Evolutionary conservation across 306 rosid genomes (phyloP), one percentile per base, ranked within the genome.

Genomic region (Leucaena leucocephala): DNA sequence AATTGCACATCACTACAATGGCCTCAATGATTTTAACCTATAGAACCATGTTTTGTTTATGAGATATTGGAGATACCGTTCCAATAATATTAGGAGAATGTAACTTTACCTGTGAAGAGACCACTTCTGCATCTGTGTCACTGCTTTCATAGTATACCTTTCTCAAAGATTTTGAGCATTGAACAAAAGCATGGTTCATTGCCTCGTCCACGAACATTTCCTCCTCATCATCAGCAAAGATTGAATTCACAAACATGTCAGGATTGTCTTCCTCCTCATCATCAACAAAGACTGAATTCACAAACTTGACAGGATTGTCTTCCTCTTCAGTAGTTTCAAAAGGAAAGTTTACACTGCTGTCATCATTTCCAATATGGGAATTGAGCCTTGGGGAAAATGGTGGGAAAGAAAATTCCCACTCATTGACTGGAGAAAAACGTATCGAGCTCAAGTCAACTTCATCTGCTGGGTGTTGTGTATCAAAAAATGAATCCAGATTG

Each of bases 111-210:
- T 8, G 46, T 79, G 16, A 49, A 48, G 55, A 71, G 27, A 27
- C 27, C 22, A 71, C 78, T 66, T 92, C 89, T 7, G 72, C 72
- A 63, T 77, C 87, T 9, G 79, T 76, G 80, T 74, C 89, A 75
- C 85, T 87, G 82, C 74, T 80, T 50, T 4, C 71, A 68, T 34
- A 38, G 78, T 71, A 80, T n/a, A 73, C 67, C 86, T 17, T 72
- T 39, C 2, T 70, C 54, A 69, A 45, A 35, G 89, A 27, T 76
- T 64, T 34, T 0, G 80, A 75, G 27, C 14, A 49, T 68, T 1
- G 66, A 22, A 45, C 42, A 78, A 72, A 68, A 78, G 68, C 40
- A 6, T 27, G 27, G 0, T 64, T 45, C 43, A 4, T 80, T 62
- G 55, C 86, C 69, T 72, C 82, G n/a, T 0, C 8, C 13, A 0